Conservation (phyloP, 192 early-diverging fungal genomes). For the Coemansia javaensis region DNA sequence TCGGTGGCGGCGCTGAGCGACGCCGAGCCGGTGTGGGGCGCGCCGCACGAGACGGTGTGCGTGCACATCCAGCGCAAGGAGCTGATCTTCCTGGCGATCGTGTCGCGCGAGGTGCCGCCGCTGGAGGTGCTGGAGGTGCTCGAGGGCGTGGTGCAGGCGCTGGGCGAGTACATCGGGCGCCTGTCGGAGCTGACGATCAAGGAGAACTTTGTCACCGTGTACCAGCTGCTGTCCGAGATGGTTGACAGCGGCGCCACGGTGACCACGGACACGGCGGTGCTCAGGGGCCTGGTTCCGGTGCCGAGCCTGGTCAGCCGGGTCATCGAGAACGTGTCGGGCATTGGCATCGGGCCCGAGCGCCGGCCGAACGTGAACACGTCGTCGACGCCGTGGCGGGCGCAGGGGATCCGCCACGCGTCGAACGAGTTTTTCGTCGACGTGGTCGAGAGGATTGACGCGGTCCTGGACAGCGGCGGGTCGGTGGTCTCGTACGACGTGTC, state of each 20-base stretch:
- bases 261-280: slow-evolving; percentile 80
- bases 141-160: slow-evolving; percentile 70
- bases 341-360: slow-evolving; percentile 17
- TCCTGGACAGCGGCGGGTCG: slow-evolving; percentile 63
- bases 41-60: slow-evolving; percentile 18
- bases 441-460: slow-evolving; percentile 82
- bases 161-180: slow-evolving; percentile 78
- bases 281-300: slow-evolving; percentile 81
- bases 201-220: slow-evolving; percentile 87
- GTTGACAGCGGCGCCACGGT: slow-evolving; percentile 86
- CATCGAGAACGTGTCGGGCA: slow-evolving; percentile 73
- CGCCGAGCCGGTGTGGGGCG: slow-evolving; percentile 32
- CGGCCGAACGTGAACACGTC: slow-evolving; percentile 34
- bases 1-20: slow-evolving; percentile 35
- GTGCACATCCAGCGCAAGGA: slow-evolving; percentile 54
- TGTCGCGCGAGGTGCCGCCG: slow-evolving; percentile 73
- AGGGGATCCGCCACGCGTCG: slow-evolving; percentile 78
- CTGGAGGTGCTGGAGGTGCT: slow-evolving; percentile 82
- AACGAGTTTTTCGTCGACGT: slow-evolving; percentile 97
- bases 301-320: slow-evolving; percentile 82
- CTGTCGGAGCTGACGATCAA: slow-evolving; percentile 78
- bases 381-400: slow-evolving; percentile 78
- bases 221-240: slow-evolving; percentile 85
- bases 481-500: slow-evolving; percentile 72
- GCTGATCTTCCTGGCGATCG: slow-evolving; percentile 72